Evolutionary conservation across 2,329 filamentous ascomycete species (phyloP), one percentile per base, ranked within the genome.

Genomic region (Pyrenophora graminea): DNA sequence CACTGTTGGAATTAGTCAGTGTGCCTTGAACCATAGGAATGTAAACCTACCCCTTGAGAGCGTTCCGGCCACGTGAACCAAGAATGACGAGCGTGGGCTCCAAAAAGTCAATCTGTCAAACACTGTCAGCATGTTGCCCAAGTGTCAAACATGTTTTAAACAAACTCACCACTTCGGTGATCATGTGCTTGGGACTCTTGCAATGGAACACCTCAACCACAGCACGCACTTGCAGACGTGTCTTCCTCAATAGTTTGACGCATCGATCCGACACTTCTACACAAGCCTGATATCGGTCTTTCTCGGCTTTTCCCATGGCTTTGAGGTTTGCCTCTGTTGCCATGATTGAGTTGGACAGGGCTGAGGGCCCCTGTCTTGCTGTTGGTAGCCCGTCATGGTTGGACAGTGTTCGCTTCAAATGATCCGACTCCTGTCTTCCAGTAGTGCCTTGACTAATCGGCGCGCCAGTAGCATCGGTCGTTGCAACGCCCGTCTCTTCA

Each of bases 201-300:
- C 94, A 97, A 75, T 97, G 94, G 61, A 99, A 88, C 23, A 97
- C 93, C 75, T 99, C 94, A 30, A 99, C 88, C 43, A 96, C 91
- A 40, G 97, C 89, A 51, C 91, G 86, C 41, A 97, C 92, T 72
- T 99, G 93, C 51, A 99, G 79, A 58, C 89, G 85, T 1, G 94
- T 99, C 80, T 96, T 96, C 53, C 93, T 84, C 53, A 99, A 76
- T 39, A 97, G 78, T 59, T 87, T 89, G n/a, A 94, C 83, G 46
- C 96, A 90, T 30, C 88, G 85, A 48, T 93, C 85, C 1, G 90
- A 92, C 54, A 99, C 91, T 50, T 88, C 85, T 56, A 91, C 85
- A n/a, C 93, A 85, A 0, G 91, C 91, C 62, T 85, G 84, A 50
- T 86, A 84, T 27, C 94, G 84, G 68, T 97, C 93, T 56, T 89